These are phyloP conservation scores for Pythium aristosporum DNA, from an alignment of 352 stramenopile genomes.

Conservation along the genomic window DNA sequence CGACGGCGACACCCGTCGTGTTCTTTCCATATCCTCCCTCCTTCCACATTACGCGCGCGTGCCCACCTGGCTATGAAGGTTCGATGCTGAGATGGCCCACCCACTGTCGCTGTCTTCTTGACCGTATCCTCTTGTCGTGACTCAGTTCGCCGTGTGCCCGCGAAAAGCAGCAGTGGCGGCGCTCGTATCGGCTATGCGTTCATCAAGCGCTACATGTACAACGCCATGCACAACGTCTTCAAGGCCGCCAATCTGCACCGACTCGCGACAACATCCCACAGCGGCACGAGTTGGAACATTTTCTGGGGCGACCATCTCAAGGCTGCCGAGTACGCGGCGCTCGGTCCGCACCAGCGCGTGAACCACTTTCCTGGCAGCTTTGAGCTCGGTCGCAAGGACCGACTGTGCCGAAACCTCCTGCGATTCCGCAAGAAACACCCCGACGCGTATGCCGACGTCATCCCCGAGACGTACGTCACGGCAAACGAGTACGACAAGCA, in stretches of 20 bases:
- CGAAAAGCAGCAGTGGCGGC: constrained; percentile 23
- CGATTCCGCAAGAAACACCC: constrained; percentile 66
- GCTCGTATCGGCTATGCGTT: constrained; percentile 49
- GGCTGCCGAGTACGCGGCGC: constrained; percentile 32
- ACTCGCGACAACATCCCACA: constrained; percentile 25
- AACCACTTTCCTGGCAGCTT: constrained; percentile 83
- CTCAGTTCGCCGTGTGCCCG: constrained; percentile 34
- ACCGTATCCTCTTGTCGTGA: not conserved
- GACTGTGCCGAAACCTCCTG: constrained; percentile 56
- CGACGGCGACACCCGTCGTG: constrained; percentile 32
- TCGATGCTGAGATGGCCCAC: not conserved
- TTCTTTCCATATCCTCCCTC: constrained; percentile 65
- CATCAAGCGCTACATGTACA: constrained; percentile 80
- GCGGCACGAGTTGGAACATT: constrained; percentile 49
- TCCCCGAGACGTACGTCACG: constrained; percentile 76
- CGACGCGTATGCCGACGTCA: constrained; percentile 43
- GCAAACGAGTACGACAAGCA: constrained; percentile 66
- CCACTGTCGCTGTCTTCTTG: not conserved
- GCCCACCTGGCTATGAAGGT: constrained; percentile 66
- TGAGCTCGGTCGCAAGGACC: constrained; percentile 75
- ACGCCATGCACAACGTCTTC: constrained; percentile 62
- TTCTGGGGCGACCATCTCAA: constrained; percentile 78
- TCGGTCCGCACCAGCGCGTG: constrained; percentile 56
- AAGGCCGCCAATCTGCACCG: constrained; percentile 43
- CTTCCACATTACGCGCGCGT: constrained; percentile 41